phyloP scores from a whole-genome alignment of 1,139 yeast species.

The Geotrichum reessii region DNA sequence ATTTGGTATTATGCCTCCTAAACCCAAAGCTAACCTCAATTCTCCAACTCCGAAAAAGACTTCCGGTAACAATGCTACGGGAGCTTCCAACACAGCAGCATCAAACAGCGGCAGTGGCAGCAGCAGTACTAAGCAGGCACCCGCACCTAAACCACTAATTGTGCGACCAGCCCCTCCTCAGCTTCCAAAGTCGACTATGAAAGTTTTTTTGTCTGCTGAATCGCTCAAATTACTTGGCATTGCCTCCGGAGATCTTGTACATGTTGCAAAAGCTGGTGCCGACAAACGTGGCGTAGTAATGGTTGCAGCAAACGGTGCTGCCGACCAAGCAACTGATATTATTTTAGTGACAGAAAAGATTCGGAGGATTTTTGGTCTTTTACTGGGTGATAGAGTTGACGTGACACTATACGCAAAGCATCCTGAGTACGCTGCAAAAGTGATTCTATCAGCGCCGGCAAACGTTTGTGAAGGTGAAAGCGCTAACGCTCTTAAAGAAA shows the following conservation, averaged over 20 bases:
- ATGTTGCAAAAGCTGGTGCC: constrained; percentile 11
- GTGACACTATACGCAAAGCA: constrained; percentile 44
- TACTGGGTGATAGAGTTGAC: constrained; percentile 67
- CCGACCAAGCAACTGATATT: constrained; percentile 8
- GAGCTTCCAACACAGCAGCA: not conserved
- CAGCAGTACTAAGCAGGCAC: constrained; percentile 6
- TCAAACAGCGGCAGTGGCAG: constrained; percentile 1
- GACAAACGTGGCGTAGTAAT: constrained; percentile 16
- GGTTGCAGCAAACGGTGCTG: constrained; percentile 11
- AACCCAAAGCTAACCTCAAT: constrained; percentile 16
- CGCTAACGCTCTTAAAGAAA: constrained; percentile 10
- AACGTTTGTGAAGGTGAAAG: not conserved
- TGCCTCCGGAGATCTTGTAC: constrained; percentile 12
- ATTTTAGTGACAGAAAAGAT: constrained; percentile 23
- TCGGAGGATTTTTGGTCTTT: constrained; percentile 51
- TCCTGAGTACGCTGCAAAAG: constrained; percentile 46
- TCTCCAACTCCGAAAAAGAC: constrained; percentile 11
- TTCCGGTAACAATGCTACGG: constrained; percentile 1
- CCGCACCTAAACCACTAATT: constrained; percentile 21
- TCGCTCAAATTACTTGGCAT: constrained; percentile 10
- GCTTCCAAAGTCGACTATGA: constrained; percentile 26
- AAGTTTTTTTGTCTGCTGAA: constrained; percentile 13
- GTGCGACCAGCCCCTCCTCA: constrained; percentile 23
- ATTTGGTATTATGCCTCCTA: constrained; percentile 12
- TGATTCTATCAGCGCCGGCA: constrained; percentile 29